Base-by-base conservation (phyloP, 179 eudicot genomes). In the Beta macrorhiza region DNA sequence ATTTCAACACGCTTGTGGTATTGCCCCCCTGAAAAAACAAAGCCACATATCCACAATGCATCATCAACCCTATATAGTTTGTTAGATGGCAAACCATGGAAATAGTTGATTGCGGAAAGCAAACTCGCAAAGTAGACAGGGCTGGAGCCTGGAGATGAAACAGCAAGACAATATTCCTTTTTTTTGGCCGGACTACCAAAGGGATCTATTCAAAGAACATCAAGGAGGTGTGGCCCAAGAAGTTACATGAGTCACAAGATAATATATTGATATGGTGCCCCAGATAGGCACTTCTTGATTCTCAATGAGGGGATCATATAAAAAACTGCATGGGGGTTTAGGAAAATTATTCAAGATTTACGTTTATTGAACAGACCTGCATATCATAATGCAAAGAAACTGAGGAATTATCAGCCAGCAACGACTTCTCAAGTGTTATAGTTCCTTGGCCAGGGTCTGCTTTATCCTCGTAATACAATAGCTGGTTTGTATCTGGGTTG, bases 401-500 rank as follows among this genome's bases (percentile, higher is more conserved):
- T 68, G 97, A 90, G 74, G 91, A 71, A 69, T 86, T 89, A 55
- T 92, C 98, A 65, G 89, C 75, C 80, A 95, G 86, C 77, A 95
- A 80, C 72, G 89, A 75, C 83, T 93, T 95, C 78, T 95, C 99
- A 84, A 95, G 91, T 77, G 93, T 82, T 80, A 95, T 7, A 47
- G 83, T 84, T 80, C 95, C 93, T 86, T 87, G 89, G 5, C 77
- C 63, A 86, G 82, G 80, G 77, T 91, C 91, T 67, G 87, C 87
- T 80, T 89, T 95, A 77, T 95, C 98, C 83, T 95, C 99, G 64
- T 95, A 93, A 81, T 86, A 91, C 62, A 95, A 70, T 56, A 93
- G 91, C 87, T 95, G 97, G 76, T 89, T 93, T 71, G 98, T 86
- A 78, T 89, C 91, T 32, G 98, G 99, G 85, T 93, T 91, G 83